A percentile compares a stretch with the other conserved stretches of the same genome.
These are phyloP conservation scores for Dothiorella sarmentorum DNA, from an alignment of 2,329 filamentous ascomycete genomes.

Conservation along the genomic window DNA sequence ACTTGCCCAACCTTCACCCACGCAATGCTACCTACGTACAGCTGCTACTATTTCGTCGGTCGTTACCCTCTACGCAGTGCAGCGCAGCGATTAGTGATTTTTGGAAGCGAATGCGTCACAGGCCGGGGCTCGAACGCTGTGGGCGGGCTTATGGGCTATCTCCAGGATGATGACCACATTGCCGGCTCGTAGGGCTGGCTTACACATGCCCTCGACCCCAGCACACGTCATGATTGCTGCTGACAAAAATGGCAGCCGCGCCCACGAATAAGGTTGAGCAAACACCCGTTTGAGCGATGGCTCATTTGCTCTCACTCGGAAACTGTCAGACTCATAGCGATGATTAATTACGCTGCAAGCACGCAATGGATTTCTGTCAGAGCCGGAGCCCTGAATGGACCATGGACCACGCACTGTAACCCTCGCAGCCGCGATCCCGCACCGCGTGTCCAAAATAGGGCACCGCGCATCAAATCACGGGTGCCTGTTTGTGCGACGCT, in stretches of 20 bases:
- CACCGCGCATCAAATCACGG: slow-evolving; percentile 5
- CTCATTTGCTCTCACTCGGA: not conserved
- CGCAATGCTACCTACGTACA: not conserved
- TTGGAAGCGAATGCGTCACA: not conserved
- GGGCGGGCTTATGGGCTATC: slow-evolving; percentile 5
- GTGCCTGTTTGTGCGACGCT: slow-evolving; percentile 12
- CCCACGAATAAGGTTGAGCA: not conserved
- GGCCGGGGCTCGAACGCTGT: not conserved
- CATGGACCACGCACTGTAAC: not conserved
- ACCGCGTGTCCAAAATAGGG: slow-evolving; percentile 1
- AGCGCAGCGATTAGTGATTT: slow-evolving; percentile 10
- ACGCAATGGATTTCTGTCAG: no score
- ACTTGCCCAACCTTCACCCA: not conserved
- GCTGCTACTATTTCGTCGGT: no score
- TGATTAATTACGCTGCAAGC: not conserved
- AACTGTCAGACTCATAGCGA: not conserved
- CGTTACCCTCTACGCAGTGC: no score
- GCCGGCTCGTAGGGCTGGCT: slow-evolving; percentile 16
- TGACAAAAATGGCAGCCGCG: slow-evolving; percentile 8
- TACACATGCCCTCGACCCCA: not conserved
- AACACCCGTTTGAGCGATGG: not conserved
- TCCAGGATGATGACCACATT: slow-evolving; percentile 12
- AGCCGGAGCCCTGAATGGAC: no score
- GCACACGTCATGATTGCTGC: not conserved
- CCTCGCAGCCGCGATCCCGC: not conserved